These are phyloP conservation scores for Phytophthora pseudosyringae DNA, from an alignment of 352 stramenopile genomes.

Conservation along the genomic window DNA sequence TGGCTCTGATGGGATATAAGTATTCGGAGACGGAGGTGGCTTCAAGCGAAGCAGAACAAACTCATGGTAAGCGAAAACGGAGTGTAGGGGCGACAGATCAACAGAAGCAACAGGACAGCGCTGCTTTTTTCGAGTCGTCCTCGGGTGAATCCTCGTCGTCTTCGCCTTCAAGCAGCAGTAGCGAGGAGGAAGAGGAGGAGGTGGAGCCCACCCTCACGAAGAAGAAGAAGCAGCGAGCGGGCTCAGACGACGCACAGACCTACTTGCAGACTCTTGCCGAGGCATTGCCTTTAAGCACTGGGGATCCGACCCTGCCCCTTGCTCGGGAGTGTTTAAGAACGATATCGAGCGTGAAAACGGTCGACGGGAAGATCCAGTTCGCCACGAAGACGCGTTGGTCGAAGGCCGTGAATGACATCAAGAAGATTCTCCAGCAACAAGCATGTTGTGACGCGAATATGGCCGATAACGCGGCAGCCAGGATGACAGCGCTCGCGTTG, in stretches of 20 bases:
- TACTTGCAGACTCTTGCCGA: background rate
- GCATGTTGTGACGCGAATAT: background rate
- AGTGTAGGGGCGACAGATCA: no score
- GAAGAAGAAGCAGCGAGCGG: background rate
- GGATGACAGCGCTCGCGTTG: background rate
- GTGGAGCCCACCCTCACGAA: background rate
- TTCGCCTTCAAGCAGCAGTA: constrained; percentile 1
- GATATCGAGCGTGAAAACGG: background rate
- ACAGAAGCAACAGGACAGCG: background rate
- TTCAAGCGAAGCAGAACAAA: background rate
- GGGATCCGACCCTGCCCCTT: background rate
- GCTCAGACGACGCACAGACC: background rate
- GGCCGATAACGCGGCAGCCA: background rate
- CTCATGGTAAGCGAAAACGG: background rate
- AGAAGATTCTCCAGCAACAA: background rate
- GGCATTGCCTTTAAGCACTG: background rate
- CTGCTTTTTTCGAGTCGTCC: background rate
- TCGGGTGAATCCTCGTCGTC: background rate
- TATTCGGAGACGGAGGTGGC: background rate
- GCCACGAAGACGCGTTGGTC: background rate
- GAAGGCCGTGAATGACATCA: background rate
- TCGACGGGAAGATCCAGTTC: background rate
- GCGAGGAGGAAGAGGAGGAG: background rate
- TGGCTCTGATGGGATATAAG: background rate
- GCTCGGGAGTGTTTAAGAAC: background rate